Base-by-base conservation (phyloP, 1,284 basidiomycete species). In the Naganishia cerealis region DNA sequence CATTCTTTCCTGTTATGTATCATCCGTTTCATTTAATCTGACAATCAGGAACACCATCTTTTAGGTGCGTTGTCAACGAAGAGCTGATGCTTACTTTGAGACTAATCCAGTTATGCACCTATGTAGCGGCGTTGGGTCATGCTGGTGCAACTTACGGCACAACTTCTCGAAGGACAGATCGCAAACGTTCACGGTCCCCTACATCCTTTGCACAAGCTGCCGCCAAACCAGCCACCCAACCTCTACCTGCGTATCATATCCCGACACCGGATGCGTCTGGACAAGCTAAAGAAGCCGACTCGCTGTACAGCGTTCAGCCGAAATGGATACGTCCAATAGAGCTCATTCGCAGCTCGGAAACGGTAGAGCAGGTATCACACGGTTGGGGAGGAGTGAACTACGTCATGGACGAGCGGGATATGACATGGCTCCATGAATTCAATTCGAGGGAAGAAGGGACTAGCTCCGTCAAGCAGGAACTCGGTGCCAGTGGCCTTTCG, bases 331-430 rank as follows among this genome's bases (percentile, higher is more conserved):
- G 94, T 73, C 88, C 92, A 4, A 78, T 85, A 52, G 87, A 89
- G 0, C 95, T 92, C 79, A 85, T 96, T 69, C 87, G 88, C 70
- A 91, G 88, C 57, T 94, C 92, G 10, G 87, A 92, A 74, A 93
- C 91, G 2, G 88, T 91, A 71, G 96, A 99, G 76, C 93, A 97
- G 78, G 77, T 73, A 70, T 77, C 66, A 38, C 74, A 75, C 16
- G 81, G 81, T 12, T 71, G 72, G 53, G 79, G 79, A 24, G 83
- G 83, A 3, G 65, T 82, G 56, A 77, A 77, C 29, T 98, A 99
- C 79, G 91, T 88, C 74, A 90, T 98, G 89, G 96, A 99, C 76
- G 96, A 99, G 79, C 90, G 92, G 46, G 96, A 99, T 81, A 87
- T 90, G 73, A 89, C 90, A 67, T 99, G 95, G 94, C 86, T 99